These are phyloP conservation scores for Tylopilus cervinicoccineus DNA, from an alignment of 768 basidiomycete species.

Conservation along the genomic window DNA sequence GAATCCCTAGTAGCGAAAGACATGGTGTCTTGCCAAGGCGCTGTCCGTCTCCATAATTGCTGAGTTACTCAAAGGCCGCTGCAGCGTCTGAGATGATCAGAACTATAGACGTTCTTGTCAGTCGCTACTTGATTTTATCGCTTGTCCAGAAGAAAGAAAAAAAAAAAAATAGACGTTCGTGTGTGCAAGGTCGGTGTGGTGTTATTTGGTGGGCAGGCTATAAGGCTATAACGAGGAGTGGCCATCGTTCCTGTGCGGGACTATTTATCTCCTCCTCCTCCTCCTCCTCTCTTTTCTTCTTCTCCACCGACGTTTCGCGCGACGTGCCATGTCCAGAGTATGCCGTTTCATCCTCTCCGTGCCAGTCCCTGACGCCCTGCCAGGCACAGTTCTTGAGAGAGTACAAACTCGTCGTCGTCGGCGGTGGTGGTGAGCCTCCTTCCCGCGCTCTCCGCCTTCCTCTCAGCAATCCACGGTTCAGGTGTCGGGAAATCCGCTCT, in stretches of 20 bases:
- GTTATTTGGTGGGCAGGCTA: conserved; percentile 22
- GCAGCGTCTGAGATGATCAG: too few relatives aligned
- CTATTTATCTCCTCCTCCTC: conserved; percentile 9
- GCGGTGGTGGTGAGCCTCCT: conserved; percentile 79
- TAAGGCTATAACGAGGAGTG: conserved; percentile 10
- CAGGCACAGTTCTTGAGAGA: conserved; percentile 90
- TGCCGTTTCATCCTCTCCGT: not conserved
- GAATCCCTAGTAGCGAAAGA: not conserved
- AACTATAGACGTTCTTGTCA: too few relatives aligned
- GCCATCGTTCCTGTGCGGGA: conserved; percentile 1
- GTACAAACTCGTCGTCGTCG: conserved; percentile 98
- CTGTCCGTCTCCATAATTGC: not conserved
- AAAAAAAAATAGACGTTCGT: too few relatives aligned
- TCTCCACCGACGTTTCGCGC: not conserved
- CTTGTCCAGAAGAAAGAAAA: too few relatives aligned
- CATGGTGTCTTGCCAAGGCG: not conserved
- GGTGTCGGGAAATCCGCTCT: conserved; percentile 78
- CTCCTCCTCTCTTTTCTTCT: conserved; percentile 1
- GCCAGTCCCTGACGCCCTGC: conserved; percentile 1
- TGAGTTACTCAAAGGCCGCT: too few relatives aligned
- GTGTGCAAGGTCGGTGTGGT: conserved; percentile 16
- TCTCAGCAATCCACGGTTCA: conserved; percentile 6
- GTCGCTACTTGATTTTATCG: too few relatives aligned
- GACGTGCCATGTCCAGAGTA: conserved; percentile 31
- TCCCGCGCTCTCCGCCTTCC: conserved; percentile 28